Percentiles rank a stretch among this genome's conserved stretches.
Evolutionary conservation across 345 rosid genomes (phyloP).

Genomic region (Microcos paniculata): DNA sequence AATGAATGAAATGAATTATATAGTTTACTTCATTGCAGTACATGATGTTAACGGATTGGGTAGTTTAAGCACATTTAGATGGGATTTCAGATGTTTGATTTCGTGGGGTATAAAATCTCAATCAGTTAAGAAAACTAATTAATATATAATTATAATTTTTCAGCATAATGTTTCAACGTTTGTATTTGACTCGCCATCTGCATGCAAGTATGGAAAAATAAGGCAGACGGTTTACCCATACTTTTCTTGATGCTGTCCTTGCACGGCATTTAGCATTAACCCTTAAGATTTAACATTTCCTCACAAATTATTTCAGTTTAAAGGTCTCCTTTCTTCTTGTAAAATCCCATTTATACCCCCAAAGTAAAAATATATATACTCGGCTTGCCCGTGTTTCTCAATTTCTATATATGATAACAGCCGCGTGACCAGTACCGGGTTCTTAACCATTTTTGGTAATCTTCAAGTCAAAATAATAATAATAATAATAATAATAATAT

Average conservation of each 20-base stretch:
- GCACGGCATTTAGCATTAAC: slow-evolving; percentile 43
- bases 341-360: background rate
- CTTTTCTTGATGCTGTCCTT: slow-evolving; percentile 49
- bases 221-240: slow-evolving; percentile 40
- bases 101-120: slow-evolving; percentile 55
- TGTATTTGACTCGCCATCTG: slow-evolving; percentile 54
- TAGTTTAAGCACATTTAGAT: slow-evolving; percentile 29
- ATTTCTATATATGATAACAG: no score
- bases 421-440: no score
- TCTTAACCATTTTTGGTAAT: no score
- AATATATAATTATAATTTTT: slow-evolving; percentile 4
- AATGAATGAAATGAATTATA: slow-evolving; percentile 2
- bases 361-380: background rate
- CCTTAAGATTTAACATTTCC: slow-evolving; percentile 20
- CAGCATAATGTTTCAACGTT: slow-evolving; percentile 28
- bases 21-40: slow-evolving; percentile 20
- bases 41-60: slow-evolving; percentile 30
- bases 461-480: no score
- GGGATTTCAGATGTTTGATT: slow-evolving; percentile 41
- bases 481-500: no score
- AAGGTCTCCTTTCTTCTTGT: slow-evolving; percentile 20
- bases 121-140: slow-evolving; percentile 45
- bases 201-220: slow-evolving; percentile 33
- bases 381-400: no score
- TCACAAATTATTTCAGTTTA: slow-evolving; percentile 11